Conservation (phyloP, 805 yeast genomes). For the Ogataea henricii region DNA sequence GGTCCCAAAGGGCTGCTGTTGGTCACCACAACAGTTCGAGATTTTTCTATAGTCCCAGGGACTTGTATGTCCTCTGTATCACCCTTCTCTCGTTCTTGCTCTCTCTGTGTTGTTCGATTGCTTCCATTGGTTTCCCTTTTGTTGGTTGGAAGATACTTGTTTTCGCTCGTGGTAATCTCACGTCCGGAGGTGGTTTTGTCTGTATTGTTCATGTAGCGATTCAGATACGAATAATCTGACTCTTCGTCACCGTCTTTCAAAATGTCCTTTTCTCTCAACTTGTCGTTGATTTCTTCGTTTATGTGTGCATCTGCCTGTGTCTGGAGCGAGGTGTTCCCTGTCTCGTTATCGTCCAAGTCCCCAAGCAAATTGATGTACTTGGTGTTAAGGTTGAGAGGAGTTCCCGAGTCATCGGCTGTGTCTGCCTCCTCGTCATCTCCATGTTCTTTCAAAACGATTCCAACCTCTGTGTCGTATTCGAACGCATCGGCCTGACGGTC, state of each 20-base stretch:
- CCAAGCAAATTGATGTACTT: slow-evolving; percentile 12
- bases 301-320: slow-evolving; percentile 27
- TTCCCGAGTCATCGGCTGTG: slow-evolving; percentile 25
- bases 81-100: background rate
- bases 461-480: slow-evolving; percentile 31
- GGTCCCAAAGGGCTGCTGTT: slow-evolving; percentile 17
- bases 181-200: background rate
- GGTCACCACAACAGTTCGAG: slow-evolving; percentile 7
- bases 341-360: slow-evolving; percentile 9
- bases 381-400: slow-evolving; percentile 26
- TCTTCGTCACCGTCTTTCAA: slow-evolving; percentile 7
- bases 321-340: slow-evolving; percentile 14
- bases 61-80: slow-evolving; percentile 22
- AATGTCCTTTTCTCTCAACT: slow-evolving; percentile 14
- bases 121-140: background rate
- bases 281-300: slow-evolving; percentile 24
- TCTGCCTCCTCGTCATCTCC: slow-evolving; percentile 19
- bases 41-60: slow-evolving; percentile 26
- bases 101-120: background rate
- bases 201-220: slow-evolving; percentile 6
- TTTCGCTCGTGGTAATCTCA: background rate
- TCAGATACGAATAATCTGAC: slow-evolving; percentile 13
- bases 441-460: slow-evolving; percentile 27
- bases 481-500: slow-evolving; percentile 23
- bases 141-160: background rate